Conservation (phyloP, 495 filamentous ascomycete species). For the Penicillium lividum region DNA sequence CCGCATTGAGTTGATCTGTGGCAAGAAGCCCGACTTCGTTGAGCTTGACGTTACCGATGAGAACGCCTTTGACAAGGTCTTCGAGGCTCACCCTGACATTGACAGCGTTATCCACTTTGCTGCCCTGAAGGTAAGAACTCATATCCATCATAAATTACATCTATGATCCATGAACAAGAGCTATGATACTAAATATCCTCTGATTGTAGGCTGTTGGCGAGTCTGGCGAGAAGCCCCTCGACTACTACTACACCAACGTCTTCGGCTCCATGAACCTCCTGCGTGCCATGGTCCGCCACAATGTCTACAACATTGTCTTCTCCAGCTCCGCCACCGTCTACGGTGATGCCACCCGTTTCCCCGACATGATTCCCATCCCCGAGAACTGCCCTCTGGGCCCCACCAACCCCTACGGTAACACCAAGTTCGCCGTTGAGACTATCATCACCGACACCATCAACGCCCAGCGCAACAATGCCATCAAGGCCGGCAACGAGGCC, state of each 20-base stretch:
- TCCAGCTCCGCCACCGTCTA: conserved; percentile 97
- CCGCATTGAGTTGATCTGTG: conserved; percentile 89
- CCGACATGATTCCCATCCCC: conserved; percentile 98
- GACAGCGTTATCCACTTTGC: conserved; percentile 99
- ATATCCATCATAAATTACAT: not conserved
- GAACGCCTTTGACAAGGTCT: conserved; percentile 80
- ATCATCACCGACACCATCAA: conserved; percentile 90
- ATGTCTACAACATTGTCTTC: conserved; percentile 97
- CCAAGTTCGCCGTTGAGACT: conserved; percentile 86
- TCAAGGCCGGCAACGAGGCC: conserved; percentile 72
- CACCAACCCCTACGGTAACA: conserved; percentile 96
- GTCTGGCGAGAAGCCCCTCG: conserved; percentile 89
- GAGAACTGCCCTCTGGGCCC: conserved; percentile 94
- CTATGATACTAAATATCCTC: conserved; percentile 10
- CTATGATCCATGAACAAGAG: not conserved
- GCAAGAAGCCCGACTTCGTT: conserved; percentile 84
- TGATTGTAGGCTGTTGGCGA: conserved; percentile 85
- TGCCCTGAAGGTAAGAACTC: conserved; percentile 79
- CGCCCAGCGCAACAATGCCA: conserved; percentile 79
- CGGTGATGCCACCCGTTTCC: conserved; percentile 93
- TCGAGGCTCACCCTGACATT: conserved; percentile 85
- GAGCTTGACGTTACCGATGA: conserved; percentile 87
- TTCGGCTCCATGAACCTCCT: conserved; percentile 89
- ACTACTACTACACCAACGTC: conserved; percentile 98
- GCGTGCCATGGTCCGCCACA: conserved; percentile 80